Base-by-base conservation (phyloP, 1,284 basidiomycete genomes). In the Takashimella tepidaria region DNA sequence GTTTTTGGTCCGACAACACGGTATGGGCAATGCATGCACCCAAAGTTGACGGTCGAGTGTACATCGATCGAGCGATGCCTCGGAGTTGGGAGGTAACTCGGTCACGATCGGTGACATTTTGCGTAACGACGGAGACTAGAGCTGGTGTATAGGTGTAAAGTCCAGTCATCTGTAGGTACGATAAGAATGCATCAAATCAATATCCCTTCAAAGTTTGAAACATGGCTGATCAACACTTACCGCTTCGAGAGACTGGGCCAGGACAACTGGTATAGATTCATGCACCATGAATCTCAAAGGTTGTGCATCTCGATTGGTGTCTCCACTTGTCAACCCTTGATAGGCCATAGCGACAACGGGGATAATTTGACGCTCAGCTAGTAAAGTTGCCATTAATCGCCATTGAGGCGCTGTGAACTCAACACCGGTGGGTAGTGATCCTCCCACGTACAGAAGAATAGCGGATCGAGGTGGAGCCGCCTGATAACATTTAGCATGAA, bases 401-500 rank as follows among this genome's bases (percentile, higher is more conserved):
- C 95, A 98, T 72, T 98, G 89, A 59, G 88, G 87, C 48, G 78
- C 76, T 23, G 89, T 93, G 26, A 93, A 89, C 76, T 98, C 95
- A 6, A 96, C 90, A 2, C 95, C 92, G 0, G 93, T 97, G 3
- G 95, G 95, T 69, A 95, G 93, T 74, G 95, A 93, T 41, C 95
- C 95, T 72, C 92, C 93, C 6, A 90, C 89, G 68, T 96, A 91
- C 44, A 98, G 74, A 59, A 98, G 77, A 73, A 98, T 88, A 47
- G 92, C 86, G 3, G 91, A 95, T 16, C 81, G 76, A 0, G 61
- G 55, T 3, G 89, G 87, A 22, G 76, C 79, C 61, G 81, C 52
- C 57, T 66, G 57, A 24, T 6, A 43, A 47, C 3, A 31, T 47
- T 52, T 45, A 62, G 50, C 10, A 13, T 24, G 25, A 21, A 19